Evolutionary conservation across 202 grass and related monocot genomes (phyloP), one percentile per base, ranked within the genome.

Genomic region (Bolboschoenoplectus hybrid): DNA sequence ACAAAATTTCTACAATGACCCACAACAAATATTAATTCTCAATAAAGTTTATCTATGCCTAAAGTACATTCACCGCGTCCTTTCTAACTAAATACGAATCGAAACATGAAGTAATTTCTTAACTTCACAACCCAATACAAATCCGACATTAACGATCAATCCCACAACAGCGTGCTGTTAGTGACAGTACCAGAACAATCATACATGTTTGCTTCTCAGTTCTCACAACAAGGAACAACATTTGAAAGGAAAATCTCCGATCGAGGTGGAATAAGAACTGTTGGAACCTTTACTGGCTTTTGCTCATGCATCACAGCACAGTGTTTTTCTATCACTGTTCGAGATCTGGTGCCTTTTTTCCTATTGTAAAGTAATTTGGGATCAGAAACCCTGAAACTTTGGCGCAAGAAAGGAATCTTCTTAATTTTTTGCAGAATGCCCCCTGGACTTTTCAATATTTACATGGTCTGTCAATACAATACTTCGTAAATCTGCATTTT

Each of bases 261-360:
- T 45, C 63, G 67, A 19, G 38, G 38, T 26, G 26, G 26, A 26
- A 26, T 26, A 43, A 32, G 19, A 70, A 70, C 67, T 44, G 67
- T 70, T 45, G 67, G 39, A 70, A 7, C 67, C 67, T 70, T 70
- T 70, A 26, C 26, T 26, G 26, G 26, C 26, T 26, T 26, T 43
- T 70, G 40, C 67, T 70, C 41, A 12, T 70, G 39, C 16, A 70
- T 39, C 39, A 70, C 16, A 70, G 67, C 39, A 70, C 16, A 70
- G 40, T 70, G 45, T 66, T 70, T 75, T 26, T 26, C 26, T 26
- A 26, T 26, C 47, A 75, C 47, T 75, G 20, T 51, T 63, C 36
- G 41, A 35, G 78, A 81, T 81, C 79, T 81, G 79, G 41, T 63
- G 16, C 79, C 57, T 32, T 81, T 41, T 61, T 81, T 36, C 26